Evolutionary conservation across 2,329 filamentous ascomycete genomes (phyloP).

Genomic region (Calonectria honghensis): DNA sequence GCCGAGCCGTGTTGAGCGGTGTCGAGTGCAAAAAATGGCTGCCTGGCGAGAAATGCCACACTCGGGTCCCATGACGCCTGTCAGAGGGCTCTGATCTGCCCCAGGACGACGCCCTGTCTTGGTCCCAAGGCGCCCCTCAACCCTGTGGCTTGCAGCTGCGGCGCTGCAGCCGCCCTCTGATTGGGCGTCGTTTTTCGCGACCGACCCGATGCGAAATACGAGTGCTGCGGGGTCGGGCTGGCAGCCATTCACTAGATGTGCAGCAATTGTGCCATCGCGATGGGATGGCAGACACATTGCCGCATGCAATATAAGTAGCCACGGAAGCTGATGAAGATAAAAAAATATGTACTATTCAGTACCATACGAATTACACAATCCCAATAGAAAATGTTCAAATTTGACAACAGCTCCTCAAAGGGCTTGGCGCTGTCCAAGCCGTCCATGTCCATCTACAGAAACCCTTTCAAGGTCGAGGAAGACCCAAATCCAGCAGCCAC

Average conservation of each 20-base stretch:
- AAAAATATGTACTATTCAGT: neutral
- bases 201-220: slow-evolving; percentile 31
- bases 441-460: neutral
- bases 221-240: neutral
- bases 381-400: neutral
- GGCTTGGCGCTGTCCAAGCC: slow-evolving; percentile 1
- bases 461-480: slow-evolving; percentile 4
- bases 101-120: neutral
- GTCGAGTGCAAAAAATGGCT: slow-evolving; percentile 2
- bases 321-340: neutral
- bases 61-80: neutral
- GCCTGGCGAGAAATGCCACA: slow-evolving; percentile 8
- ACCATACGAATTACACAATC: neutral
- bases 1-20: neutral
- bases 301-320: neutral
- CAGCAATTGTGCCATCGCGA: neutral
- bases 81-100: neutral
- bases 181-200: slow-evolving; percentile 24
- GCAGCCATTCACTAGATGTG: neutral
- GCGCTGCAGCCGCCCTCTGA: neutral
- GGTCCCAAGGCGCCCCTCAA: neutral
- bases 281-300: neutral
- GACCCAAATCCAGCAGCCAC: neutral
- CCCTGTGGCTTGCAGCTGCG: slow-evolving; percentile 25
- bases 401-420: neutral